Evolutionary conservation across 2,329 filamentous ascomycete species (phyloP).

Genomic region (Epichloe gansuensis): DNA sequence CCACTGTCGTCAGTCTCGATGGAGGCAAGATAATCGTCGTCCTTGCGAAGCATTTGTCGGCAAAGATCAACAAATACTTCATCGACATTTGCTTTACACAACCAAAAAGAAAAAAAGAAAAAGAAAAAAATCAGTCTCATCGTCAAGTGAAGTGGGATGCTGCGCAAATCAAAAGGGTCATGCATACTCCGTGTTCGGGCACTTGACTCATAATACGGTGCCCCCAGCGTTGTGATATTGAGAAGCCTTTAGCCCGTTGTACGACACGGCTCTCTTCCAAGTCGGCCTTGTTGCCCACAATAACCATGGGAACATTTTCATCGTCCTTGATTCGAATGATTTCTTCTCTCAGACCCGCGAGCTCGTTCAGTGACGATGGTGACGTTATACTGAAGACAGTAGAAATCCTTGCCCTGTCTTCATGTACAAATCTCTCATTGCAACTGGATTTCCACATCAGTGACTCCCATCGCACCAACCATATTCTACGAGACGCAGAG

Average conservation of each 20-base stretch:
- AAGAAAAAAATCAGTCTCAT: neutral
- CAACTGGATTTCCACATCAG: slow-evolving; percentile 27
- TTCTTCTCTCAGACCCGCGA: slow-evolving; percentile 72
- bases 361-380: slow-evolving; percentile 67
- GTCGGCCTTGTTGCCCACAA: slow-evolving; percentile 87
- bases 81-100: slow-evolving; percentile 59
- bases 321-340: slow-evolving; percentile 88
- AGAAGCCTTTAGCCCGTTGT: slow-evolving; percentile 66
- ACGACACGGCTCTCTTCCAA: slow-evolving; percentile 76
- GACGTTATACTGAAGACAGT: slow-evolving; percentile 89
- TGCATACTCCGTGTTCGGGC: slow-evolving; percentile 56
- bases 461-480: neutral
- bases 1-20: slow-evolving; percentile 25
- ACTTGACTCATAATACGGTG: slow-evolving; percentile 84
- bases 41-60: slow-evolving; percentile 68
- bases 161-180: neutral
- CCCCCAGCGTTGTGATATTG: slow-evolving; percentile 77
- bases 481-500: neutral
- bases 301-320: slow-evolving; percentile 73
- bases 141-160: neutral
- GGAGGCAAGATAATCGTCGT: slow-evolving; percentile 34
- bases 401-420: slow-evolving; percentile 87
- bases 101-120: neutral
- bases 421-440: slow-evolving; percentile 78
- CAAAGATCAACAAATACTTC: slow-evolving; percentile 81